Evolutionary conservation across 495 filamentous ascomycete genomes (phyloP).

Genomic region (Lasiosphaeria hispida): DNA sequence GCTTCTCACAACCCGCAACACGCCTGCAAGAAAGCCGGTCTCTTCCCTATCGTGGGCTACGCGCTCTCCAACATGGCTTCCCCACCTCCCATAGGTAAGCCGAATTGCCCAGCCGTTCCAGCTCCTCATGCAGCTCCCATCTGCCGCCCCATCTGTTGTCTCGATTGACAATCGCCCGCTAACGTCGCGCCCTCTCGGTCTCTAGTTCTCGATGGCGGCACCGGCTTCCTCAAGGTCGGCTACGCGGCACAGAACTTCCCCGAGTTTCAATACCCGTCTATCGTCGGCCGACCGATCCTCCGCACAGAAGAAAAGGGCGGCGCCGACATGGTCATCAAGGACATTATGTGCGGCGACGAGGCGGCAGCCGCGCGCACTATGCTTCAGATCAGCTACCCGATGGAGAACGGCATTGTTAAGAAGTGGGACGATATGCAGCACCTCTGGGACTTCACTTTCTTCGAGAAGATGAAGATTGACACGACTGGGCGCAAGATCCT

Average conservation of each 20-base stretch:
- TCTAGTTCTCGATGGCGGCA: slow-evolving; percentile 97
- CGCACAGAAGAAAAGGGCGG: slow-evolving; percentile 81
- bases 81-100: slow-evolving; percentile 30
- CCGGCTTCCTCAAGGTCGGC: slow-evolving; percentile 98
- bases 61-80: slow-evolving; percentile 21
- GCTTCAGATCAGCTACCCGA: slow-evolving; percentile 97
- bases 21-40: not conserved
- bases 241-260: slow-evolving; percentile 99
- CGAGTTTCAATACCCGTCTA: slow-evolving; percentile 96
- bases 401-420: slow-evolving; percentile 99
- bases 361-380: slow-evolving; percentile 91
- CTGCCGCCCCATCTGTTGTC: not conserved
- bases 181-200: slow-evolving; percentile 23
- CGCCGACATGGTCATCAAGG: slow-evolving; percentile 72
- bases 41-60: not conserved
- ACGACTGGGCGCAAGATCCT: slow-evolving; percentile 93
- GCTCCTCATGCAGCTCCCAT: not conserved
- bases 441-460: slow-evolving; percentile 98
- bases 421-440: slow-evolving; percentile 99
- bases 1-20: not conserved
- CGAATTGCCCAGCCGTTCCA: not conserved
- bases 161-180: slow-evolving; percentile 5
- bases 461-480: slow-evolving; percentile 92
- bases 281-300: slow-evolving; percentile 96
- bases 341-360: slow-evolving; percentile 99